phyloP scores from a whole-genome alignment of 345 rosid genomes.

The Mangifera indica region DNA sequence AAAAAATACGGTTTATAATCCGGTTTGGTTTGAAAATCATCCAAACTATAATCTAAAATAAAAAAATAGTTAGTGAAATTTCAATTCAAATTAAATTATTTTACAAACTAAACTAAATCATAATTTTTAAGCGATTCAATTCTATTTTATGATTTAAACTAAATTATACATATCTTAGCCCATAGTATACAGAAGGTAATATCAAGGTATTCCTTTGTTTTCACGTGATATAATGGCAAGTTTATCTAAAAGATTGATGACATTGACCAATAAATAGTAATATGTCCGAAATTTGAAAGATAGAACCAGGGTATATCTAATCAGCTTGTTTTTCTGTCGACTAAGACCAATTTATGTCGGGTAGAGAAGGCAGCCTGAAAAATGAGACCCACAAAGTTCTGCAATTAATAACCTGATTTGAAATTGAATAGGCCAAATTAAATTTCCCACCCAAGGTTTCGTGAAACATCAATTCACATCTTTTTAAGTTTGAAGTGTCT shows the following conservation, averaged over 20 bases:
- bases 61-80: no score
- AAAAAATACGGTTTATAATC: no score
- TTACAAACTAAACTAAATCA: no score
- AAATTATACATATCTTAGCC: no score
- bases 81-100: no score
- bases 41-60: no score
- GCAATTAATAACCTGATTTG: not conserved
- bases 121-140: no score
- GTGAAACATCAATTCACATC: no score
- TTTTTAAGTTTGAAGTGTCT: no score
- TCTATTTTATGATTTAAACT: no score
- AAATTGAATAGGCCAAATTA: not conserved
- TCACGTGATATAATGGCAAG: not conserved
- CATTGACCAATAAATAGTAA: constrained; percentile 23
- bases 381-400: constrained; percentile 2
- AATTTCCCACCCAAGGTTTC: not conserved
- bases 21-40: no score
- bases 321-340: constrained; percentile 17
- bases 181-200: no score
- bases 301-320: constrained; percentile 15
- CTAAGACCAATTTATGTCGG: constrained; percentile 8
- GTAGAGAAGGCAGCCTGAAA: not conserved
- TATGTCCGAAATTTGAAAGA: constrained; percentile 9
- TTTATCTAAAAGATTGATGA: constrained; percentile 7
- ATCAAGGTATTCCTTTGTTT: not conserved